Conservation (phyloP, 345 rosid genomes). For the Eucalyptus pumila region DNA sequence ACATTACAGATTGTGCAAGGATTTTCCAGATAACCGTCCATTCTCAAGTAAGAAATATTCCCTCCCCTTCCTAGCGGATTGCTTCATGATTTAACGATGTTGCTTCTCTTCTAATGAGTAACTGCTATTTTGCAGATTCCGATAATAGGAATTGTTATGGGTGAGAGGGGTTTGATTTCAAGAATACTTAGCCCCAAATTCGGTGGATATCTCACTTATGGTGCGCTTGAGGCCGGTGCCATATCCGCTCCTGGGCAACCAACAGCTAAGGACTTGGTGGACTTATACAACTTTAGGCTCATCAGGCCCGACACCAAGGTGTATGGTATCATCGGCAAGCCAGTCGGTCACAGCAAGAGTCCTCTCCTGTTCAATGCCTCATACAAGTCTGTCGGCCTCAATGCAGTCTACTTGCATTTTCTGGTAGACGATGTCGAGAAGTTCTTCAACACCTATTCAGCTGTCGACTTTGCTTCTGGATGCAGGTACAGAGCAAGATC, state of each 20-base stretch:
- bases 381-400: conserved; percentile 20
- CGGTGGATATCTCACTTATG: conserved; percentile 28
- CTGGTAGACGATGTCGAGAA: conserved; percentile 24
- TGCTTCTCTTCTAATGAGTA: not conserved
- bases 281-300: conserved; percentile 20
- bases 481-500: conserved; percentile 1
- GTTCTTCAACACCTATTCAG: conserved; percentile 20
- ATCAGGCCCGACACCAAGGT: conserved; percentile 22
- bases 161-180: conserved; percentile 26
- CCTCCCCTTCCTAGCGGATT: not conserved
- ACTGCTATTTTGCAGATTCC: conserved; percentile 6
- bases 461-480: conserved; percentile 20
- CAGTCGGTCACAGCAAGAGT: conserved; percentile 35
- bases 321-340: conserved; percentile 28
- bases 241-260: conserved; percentile 29
- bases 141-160: conserved; percentile 20
- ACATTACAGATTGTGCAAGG: conserved; percentile 23
- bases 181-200: conserved; percentile 22
- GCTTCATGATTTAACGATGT: not conserved
- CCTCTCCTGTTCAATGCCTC: conserved; percentile 30
- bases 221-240: conserved; percentile 27
- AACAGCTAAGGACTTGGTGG: conserved; percentile 21
- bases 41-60: conserved; percentile 7
- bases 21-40: conserved; percentile 23
- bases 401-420: conserved; percentile 24